Base-by-base conservation (phyloP, 441 rosid genomes). In the Omphalea diandra region DNA sequence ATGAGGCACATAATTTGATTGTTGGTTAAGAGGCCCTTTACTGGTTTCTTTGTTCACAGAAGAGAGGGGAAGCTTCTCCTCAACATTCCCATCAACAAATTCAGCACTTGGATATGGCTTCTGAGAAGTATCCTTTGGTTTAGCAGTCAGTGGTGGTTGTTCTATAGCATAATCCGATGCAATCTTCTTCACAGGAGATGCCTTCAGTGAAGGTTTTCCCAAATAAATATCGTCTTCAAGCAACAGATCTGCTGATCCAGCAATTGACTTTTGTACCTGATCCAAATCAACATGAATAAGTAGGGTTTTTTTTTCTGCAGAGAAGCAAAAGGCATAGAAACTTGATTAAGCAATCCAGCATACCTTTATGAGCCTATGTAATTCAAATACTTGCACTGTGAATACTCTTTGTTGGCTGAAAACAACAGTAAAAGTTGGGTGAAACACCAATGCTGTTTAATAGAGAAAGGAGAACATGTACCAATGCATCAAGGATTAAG, bases 321-420 rank as follows among this genome's bases (percentile, higher is more conserved):
- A 54, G 41, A 27, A 24, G 11, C 36, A 31, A 26, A 35, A 33
- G 27, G 27, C 49, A 7, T 14, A 56, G 62, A 60, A n/a, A 59
- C 22, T 33, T 57, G 74, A 53, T 14, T 22, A 18, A 40, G 11
- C 18, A 63, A 67, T 35, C 38, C 54, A 36, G 69, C 62, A 73
- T 86, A 93, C 98, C 97, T 86, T 87, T 62, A 90, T 82, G 69
- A 91, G 82, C 75, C 95, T 83, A 77, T 91, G 96, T 77, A 91
- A 79, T 82, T 88, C 91, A 54, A 87, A 91, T 72, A 91, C 85
- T 86, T 92, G 97, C 60, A 86, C 79, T 9, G 87, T 85, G 83
- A 91, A 91, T 68, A 85, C 83, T 80, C 93, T 86, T 80, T 88
- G 96, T 72, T 90, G 97, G 74, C 93, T 89, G 92, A 71, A 82